These are phyloP conservation scores for Arachis stenosperma DNA, from an alignment of 306 rosid genomes.

Conservation along the genomic window DNA sequence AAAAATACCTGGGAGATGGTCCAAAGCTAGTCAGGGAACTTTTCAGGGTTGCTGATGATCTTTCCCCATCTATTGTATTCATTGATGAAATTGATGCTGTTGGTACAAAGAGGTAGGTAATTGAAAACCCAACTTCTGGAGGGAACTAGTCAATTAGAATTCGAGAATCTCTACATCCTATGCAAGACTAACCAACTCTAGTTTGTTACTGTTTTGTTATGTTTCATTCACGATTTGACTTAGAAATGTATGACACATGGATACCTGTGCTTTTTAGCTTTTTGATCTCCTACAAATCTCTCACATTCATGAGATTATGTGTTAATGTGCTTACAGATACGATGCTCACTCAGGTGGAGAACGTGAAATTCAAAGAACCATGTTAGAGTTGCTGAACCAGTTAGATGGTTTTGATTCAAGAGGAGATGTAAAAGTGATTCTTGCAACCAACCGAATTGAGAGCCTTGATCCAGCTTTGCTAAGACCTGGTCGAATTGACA, in stretches of 20 bases:
- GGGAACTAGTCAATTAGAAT: not conserved
- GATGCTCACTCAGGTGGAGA: slow-evolving; percentile 99
- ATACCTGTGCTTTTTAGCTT: not conserved
- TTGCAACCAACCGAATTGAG: slow-evolving; percentile 93
- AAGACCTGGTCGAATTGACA: slow-evolving; percentile 95
- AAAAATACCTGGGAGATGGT: slow-evolving; percentile 96
- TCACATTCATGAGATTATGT: slow-evolving; percentile 22
- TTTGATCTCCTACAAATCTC: slow-evolving; percentile 1
- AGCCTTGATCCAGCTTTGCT: slow-evolving; percentile 98
- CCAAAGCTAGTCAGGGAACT: slow-evolving; percentile 97
- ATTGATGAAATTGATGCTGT: slow-evolving; percentile 97
- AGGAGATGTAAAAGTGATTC: slow-evolving; percentile 97
- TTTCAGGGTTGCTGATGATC: slow-evolving; percentile 97
- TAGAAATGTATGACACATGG: not conserved
- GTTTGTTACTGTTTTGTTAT: not conserved
- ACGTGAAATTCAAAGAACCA: slow-evolving; percentile 94
- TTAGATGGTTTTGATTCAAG: slow-evolving; percentile 97
- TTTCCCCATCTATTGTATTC: slow-evolving; percentile 94
- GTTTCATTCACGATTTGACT: not conserved
- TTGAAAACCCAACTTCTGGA: slow-evolving; percentile 22
- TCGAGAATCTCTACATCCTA: not conserved
- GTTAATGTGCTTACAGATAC: slow-evolving; percentile 57
- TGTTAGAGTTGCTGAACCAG: slow-evolving; percentile 91
- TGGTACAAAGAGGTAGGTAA: slow-evolving; percentile 88
- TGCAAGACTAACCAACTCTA: no score